phyloP scores from a whole-genome alignment of 257 asterid genomes.

The Fraxinus anomala region DNA sequence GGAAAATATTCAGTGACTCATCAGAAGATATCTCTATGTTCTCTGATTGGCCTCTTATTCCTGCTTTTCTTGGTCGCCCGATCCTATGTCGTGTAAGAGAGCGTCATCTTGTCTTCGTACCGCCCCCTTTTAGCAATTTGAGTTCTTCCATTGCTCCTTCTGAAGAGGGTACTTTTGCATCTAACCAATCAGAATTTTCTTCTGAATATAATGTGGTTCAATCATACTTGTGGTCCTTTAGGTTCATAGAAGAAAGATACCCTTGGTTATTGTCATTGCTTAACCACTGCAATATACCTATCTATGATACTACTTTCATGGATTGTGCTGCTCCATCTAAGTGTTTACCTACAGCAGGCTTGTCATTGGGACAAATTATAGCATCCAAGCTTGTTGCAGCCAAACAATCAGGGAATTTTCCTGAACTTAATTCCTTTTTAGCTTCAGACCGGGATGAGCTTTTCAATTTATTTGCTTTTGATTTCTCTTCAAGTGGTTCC shows the following conservation, averaged over 20 bases:
- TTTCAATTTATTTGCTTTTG: constrained; percentile 71
- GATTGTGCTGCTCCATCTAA: constrained; percentile 73
- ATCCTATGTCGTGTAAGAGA: constrained; percentile 86
- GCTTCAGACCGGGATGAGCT: constrained; percentile 70
- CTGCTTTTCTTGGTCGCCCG: constrained; percentile 95
- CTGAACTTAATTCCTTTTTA: constrained; percentile 57
- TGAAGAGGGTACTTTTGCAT: constrained; percentile 43
- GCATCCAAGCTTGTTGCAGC: constrained; percentile 84
- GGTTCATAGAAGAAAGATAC: constrained; percentile 54
- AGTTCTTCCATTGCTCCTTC: constrained; percentile 33
- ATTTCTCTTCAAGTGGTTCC: constrained; percentile 52
- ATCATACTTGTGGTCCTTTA: constrained; percentile 49
- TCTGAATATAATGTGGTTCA: constrained; percentile 44
- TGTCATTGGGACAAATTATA: constrained; percentile 67
- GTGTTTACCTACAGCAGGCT: constrained; percentile 72
- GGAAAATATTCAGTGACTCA: constrained; percentile 69
- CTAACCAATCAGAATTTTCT: constrained; percentile 41
- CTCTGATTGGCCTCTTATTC: constrained; percentile 96
- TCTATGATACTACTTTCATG: constrained; percentile 73
- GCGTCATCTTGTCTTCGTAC: constrained; percentile 74
- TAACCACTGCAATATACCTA: constrained; percentile 83
- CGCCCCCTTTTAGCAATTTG: constrained; percentile 49
- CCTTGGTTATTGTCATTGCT: constrained; percentile 84
- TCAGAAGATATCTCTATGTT: constrained; percentile 72
- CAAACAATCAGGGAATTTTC: constrained; percentile 78